Conservation (phyloP, 768 basidiomycete species). For the Tricholomella constricta region DNA sequence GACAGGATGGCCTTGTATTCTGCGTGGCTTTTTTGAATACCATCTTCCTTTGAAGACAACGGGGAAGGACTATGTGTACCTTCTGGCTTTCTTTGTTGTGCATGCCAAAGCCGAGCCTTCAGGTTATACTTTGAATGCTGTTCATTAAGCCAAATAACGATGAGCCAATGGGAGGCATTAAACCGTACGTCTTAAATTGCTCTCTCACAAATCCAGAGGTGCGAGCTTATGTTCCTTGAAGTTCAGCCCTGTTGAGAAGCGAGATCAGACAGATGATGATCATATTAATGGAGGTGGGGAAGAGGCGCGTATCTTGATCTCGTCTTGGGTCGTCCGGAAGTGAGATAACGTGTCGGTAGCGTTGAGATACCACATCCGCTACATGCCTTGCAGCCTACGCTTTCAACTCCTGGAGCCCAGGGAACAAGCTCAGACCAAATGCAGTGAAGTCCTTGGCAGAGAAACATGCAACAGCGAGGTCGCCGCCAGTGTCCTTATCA, state of each 20-base stretch:
- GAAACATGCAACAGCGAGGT: conserved; percentile 63
- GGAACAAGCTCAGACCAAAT: conserved; percentile 45
- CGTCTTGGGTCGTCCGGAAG: conserved; percentile 31
- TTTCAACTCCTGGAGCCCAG: conserved; percentile 49
- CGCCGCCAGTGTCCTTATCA: conserved; percentile 56
- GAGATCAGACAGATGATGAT: neutral
- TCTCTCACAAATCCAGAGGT: conserved; percentile 58
- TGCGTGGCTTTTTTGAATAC: conserved; percentile 27
- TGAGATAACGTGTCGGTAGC: neutral
- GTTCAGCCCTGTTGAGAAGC: conserved; percentile 44
- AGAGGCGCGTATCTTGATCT: conserved; percentile 46
- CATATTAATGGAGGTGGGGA: neutral
- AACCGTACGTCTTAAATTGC: too few species aligned
- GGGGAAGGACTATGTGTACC: conserved; percentile 38
- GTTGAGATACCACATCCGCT: conserved; percentile 52
- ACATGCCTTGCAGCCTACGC: conserved; percentile 51
- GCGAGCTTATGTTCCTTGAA: conserved; percentile 55
- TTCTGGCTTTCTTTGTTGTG: conserved; percentile 54
- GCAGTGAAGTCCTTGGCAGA: conserved; percentile 44
- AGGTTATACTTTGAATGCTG: conserved; percentile 61
- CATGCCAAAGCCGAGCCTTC: conserved; percentile 62
- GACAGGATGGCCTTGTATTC: conserved; percentile 62
- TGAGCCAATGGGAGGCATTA: neutral
- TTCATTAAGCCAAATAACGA: conserved; percentile 44
- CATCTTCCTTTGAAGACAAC: too few species aligned